Base-by-base conservation (phyloP, 2,329 filamentous ascomycete species). In the Fusarium sp. region DNA sequence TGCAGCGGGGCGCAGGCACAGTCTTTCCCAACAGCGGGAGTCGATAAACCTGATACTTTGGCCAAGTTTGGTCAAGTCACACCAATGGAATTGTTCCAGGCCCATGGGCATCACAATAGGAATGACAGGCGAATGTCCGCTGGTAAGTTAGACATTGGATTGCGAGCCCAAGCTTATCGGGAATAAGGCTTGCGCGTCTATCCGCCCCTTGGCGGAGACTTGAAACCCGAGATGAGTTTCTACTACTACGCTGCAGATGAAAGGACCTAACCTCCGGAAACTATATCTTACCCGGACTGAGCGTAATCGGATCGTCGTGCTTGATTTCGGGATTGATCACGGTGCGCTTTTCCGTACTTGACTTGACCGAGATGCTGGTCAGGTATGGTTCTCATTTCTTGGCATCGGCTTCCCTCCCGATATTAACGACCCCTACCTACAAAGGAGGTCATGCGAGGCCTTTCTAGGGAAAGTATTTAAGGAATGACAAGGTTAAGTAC, bases 161-260 rank as follows among this genome's bases (percentile, higher is more conserved):
- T 28, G 44, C 36, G 15, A 43, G 42, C 34, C 49, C 45, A 51
- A 44, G 44, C 19, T 40, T 62, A 31, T 52, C 67, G 67, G 66
- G 67, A 69, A 69, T 70, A 69, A 67, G 40, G 57, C 55, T 55
- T 70, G 66, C 62, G 50, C 57, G 66, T 62, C 49, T 57, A 53
- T 31, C 49, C 21, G 40, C 65, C 52, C 60, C 43, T 65, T 51
- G 28, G 39, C 53, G 19, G 33, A 54, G 46, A 51, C 45, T n/a
- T 61, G 61, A 67, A 61, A 66, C 56, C 28, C 19, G 15, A 66
- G 39, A 52, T 59, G 34, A 40, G 13, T 38, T 57, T 60, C 39
- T 39, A 40, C 22, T 51, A 42, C 49, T 36, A 50, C 31, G 15
- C 40, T 60, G 31, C 26, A 47, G 21, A 54, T 51, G 42, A 49